Evolutionary conservation across 1,284 basidiomycete species (phyloP), one percentile per base, ranked within the genome.

Genomic region (Leccinum pseudoinsigne): DNA sequence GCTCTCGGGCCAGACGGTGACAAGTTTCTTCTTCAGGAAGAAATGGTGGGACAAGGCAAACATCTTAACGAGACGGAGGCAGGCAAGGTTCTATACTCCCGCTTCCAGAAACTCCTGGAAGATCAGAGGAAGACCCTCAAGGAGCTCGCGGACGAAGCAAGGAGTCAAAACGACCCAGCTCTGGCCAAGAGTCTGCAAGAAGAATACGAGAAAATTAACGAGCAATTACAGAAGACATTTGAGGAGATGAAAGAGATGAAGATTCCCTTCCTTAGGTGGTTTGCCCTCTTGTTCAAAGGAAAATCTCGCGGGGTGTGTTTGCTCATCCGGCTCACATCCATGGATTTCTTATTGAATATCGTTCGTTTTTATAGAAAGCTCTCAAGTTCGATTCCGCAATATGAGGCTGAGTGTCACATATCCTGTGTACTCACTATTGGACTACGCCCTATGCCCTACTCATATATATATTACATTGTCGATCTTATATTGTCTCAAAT

Each of bases 81-180:
- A 8, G 57, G 23, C n/a, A 58, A 58, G 12, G 57, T 47, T 28
- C n/a, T 58, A 31, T 47, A 47, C 38, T 45, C 40, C 28, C 38
- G 23, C 6, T 28, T 21, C 26, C 57, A 58, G 40, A n/a, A 8
- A 28, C 57, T 47, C 26, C 26, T 58, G 14, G 14, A 10, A 4
- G 40, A 58, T 1, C 57, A 58, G 26, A 58, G 5, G 26, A 31
- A 31, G 57, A 31, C 57, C 12, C 56, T 57, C 6, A 58, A 47
- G 26, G 26, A 58, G 18, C 57, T 58, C 26, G 40, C 40, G n/a
- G 57, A 58, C 16, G 26, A 58, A 23, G 40, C 57, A 28, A 58
- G 16, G 40, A 1, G 3, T 26, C 26, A 58, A 18, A 47, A 31
- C 18, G 26, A 58, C 28, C 57, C 57, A 31, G 26, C 23, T 18